These are phyloP conservation scores for Nemania sp. DNA, from an alignment of 2,329 filamentous ascomycete species.

Conservation along the genomic window DNA sequence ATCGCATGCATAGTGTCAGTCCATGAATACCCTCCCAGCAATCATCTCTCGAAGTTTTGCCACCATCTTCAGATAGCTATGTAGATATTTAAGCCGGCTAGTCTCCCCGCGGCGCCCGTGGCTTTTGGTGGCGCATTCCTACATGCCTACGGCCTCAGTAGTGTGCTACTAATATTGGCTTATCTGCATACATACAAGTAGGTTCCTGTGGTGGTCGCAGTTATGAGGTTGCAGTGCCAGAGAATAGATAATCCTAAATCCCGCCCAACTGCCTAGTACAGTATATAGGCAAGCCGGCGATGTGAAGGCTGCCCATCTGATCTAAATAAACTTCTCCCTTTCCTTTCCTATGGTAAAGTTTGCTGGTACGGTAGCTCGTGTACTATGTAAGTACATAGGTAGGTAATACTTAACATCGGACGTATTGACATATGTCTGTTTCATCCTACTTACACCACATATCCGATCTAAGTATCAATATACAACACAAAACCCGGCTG, in stretches of 20 bases:
- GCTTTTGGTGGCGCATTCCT: constrained; percentile 23
- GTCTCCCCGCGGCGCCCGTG: background rate
- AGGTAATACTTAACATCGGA: background rate
- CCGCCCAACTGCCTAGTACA: constrained; percentile 20
- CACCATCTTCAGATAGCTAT: background rate
- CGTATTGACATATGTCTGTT: background rate
- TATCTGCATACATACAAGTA: constrained; percentile 11
- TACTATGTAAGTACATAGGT: too few relatives aligned
- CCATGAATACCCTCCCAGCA: background rate
- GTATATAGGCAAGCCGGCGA: constrained; percentile 1
- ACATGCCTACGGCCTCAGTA: background rate
- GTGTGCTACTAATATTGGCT: constrained; percentile 16
- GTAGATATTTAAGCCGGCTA: background rate
- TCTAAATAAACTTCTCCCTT: background rate
- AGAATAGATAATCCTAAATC: constrained; percentile 12
- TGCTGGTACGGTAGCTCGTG: background rate
- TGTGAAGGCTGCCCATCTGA: constrained; percentile 17
- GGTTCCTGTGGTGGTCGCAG: background rate
- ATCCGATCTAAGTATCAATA: too few relatives aligned
- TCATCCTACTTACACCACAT: too few relatives aligned
- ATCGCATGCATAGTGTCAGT: background rate
- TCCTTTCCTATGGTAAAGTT: too few relatives aligned
- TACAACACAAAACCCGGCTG: background rate
- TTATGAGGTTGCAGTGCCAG: constrained; percentile 14
- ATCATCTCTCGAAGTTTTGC: background rate